phyloP scores from a whole-genome alignment of 225 moss, liverwort and hornwort species.

The Physcomitrellopsis africana region DNA sequence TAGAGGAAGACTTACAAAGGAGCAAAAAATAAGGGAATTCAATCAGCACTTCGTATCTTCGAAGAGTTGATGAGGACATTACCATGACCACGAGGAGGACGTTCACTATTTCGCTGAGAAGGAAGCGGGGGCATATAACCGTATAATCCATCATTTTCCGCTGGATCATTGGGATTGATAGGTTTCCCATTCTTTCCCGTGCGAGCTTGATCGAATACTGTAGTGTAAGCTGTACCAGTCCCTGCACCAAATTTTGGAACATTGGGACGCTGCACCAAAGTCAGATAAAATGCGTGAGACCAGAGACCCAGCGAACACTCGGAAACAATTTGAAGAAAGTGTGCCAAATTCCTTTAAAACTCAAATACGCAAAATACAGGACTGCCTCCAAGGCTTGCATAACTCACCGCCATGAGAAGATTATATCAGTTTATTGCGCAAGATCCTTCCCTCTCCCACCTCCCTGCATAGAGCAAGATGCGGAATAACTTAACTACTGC shows the following conservation, averaged over 20 bases:
- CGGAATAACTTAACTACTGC: conserved; percentile 19
- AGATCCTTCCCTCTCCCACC: conserved; percentile 15
- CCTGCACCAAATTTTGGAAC: conserved; percentile 64
- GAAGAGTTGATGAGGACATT: conserved; percentile 9
- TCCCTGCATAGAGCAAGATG: conserved; percentile 31
- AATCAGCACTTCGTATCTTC: background rate
- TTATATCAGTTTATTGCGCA: conserved; percentile 25
- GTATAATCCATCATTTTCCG: conserved; percentile 51
- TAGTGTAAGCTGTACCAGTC: conserved; percentile 51
- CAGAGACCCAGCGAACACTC: background rate
- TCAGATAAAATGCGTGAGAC: conserved; percentile 17
- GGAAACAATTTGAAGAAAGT: conserved; percentile 12
- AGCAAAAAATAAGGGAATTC: background rate
- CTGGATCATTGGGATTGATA: conserved; percentile 50
- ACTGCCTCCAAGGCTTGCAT: conserved; percentile 9
- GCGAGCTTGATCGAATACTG: conserved; percentile 53
- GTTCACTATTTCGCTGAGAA: conserved; percentile 43
- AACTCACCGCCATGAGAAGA: conserved; percentile 53
- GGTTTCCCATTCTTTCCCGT: conserved; percentile 44
- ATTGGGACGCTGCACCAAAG: conserved; percentile 46
- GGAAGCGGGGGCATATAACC: conserved; percentile 34
- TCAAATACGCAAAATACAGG: no score
- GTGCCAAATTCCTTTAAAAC: background rate
- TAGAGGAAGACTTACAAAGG: conserved; percentile 8
- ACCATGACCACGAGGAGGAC: conserved; percentile 42